A percentile compares a stretch with the other conserved stretches of the same genome.
Evolutionary conservation across 768 basidiomycete genomes (phyloP).

Genomic region (Mycena crocata): DNA sequence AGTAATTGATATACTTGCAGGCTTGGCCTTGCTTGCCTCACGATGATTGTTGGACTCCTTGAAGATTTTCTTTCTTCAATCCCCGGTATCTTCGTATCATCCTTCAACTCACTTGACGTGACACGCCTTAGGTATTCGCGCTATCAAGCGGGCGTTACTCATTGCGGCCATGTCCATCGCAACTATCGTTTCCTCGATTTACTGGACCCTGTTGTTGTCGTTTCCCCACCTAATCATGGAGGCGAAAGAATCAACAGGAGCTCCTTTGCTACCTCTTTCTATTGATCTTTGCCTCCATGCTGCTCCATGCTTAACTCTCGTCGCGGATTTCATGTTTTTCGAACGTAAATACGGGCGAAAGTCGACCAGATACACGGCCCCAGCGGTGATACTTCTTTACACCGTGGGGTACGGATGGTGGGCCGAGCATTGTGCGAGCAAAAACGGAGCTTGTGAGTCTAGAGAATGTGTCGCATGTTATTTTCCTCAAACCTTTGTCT

Average conservation of each 20-base stretch:
- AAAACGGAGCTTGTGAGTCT: conserved; percentile 67
- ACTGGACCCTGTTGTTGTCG: conserved; percentile 73
- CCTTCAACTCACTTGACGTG: conserved; percentile 11
- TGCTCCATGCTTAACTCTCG: conserved; percentile 65
- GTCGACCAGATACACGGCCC: conserved; percentile 42
- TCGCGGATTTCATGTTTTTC: conserved; percentile 76
- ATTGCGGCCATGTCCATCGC: conserved; percentile 74
- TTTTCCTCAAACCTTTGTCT: neutral
- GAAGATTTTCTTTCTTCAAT: conserved; percentile 47
- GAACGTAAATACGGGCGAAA: conserved; percentile 64
- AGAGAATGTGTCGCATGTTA: conserved; percentile 36
- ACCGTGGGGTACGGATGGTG: conserved; percentile 67
- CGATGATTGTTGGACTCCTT: conserved; percentile 49
- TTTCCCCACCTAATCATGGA: conserved; percentile 70
- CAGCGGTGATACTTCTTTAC: conserved; percentile 42
- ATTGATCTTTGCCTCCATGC: too few relatives aligned
- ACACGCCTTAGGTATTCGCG: conserved; percentile 48
- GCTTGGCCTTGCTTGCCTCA: conserved; percentile 49
- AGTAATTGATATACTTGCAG: conserved; percentile 34
- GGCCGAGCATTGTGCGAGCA: conserved; percentile 74
- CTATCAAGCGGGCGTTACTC: conserved; percentile 66
- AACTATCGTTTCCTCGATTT: conserved; percentile 61
- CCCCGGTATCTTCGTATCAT: conserved; percentile 37
- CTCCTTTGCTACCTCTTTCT: too few relatives aligned
- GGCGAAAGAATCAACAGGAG: neutral